Percentiles rank a stretch among this genome's conserved stretches.
Evolutionary conservation across 2,329 filamentous ascomycete genomes (phyloP).

Genomic region (Coleophoma crateriformis): DNA sequence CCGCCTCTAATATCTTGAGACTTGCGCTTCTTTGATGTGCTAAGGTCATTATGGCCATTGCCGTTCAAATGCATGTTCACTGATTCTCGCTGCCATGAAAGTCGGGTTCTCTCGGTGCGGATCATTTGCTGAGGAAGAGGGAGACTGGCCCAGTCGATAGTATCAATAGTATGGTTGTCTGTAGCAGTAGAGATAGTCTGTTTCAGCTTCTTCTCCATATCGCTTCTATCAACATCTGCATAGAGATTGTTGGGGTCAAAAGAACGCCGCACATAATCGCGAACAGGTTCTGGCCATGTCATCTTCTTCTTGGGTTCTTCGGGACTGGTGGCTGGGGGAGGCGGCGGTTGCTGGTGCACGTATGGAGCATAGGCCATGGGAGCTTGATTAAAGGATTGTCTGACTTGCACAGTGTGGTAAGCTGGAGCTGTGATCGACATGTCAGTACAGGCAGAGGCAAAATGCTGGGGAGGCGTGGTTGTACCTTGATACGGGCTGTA

Average conservation of each 20-base stretch:
- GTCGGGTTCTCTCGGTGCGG: constrained; percentile 55
- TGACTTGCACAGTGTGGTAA: constrained; percentile 38
- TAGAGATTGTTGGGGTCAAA: constrained; percentile 72
- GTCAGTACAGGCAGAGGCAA: constrained; percentile 14
- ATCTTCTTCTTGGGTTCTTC: constrained; percentile 43
- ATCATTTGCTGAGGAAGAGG: constrained; percentile 84
- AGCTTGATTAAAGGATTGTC: constrained; percentile 27
- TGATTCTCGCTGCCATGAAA: constrained; percentile 22
- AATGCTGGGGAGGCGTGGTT: background rate
- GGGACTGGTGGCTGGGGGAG: constrained; percentile 22
- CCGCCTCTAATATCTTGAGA: constrained; percentile 58
- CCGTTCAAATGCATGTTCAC: constrained; percentile 14
- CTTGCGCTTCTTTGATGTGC: constrained; percentile 70
- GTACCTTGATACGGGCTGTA: constrained; percentile 3
- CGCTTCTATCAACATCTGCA: constrained; percentile 52
- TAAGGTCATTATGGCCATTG: constrained; percentile 4
- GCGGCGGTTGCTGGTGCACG: constrained; percentile 31
- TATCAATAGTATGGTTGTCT: constrained; percentile 64
- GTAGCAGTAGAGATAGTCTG: constrained; percentile 78
- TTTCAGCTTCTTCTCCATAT: constrained; percentile 83
- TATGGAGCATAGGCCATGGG: constrained; percentile 26
- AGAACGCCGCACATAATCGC: constrained; percentile 82
- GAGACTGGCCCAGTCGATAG: constrained; percentile 76
- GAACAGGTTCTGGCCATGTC: constrained; percentile 78
- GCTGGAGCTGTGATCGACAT: constrained; percentile 30